Percentiles rank a stretch among this genome's conserved stretches.
Conservation (phyloP, 2,329 filamentous ascomycete species). For the Aspergillus novofumigatus region DNA sequence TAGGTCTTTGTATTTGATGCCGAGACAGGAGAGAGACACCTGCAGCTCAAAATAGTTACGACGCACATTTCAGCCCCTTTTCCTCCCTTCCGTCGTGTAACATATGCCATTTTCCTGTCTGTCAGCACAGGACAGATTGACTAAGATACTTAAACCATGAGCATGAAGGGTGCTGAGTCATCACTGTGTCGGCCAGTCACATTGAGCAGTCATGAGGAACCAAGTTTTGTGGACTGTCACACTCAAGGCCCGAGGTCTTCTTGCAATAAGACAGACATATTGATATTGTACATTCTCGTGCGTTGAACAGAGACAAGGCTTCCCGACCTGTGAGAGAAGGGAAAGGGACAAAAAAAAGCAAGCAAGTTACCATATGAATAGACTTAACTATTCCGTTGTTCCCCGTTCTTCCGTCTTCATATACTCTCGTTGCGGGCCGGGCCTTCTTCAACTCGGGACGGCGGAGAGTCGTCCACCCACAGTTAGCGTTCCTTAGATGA, state of each 20-base stretch:
- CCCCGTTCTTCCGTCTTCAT: neutral
- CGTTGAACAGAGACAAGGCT: neutral
- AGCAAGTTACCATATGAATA: neutral
- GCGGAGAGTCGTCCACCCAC: neutral
- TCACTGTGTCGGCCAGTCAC: too few species aligned
- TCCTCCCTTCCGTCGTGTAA: neutral
- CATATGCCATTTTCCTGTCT: neutral
- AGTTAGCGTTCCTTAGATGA: neutral
- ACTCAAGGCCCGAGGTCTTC: too few species aligned
- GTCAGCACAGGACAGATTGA: neutral
- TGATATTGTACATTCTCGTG: neutral
- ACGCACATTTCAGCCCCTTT: neutral
- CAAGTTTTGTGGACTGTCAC: too few species aligned
- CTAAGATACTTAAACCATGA: neutral
- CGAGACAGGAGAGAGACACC: too few species aligned
- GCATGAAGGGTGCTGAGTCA: neutral
- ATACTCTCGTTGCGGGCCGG: slow-evolving; percentile 12
- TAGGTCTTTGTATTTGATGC: neutral
- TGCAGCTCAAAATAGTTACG: neutral
- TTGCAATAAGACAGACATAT: neutral
- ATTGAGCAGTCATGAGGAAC: too few species aligned
- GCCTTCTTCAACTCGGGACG: slow-evolving; percentile 9
- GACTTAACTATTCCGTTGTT: neutral
- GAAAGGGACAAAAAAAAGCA: neutral
- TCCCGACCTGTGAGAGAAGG: neutral